Conservation (phyloP, 805 yeast species). For the Saccharomycopsis javanensis region DNA sequence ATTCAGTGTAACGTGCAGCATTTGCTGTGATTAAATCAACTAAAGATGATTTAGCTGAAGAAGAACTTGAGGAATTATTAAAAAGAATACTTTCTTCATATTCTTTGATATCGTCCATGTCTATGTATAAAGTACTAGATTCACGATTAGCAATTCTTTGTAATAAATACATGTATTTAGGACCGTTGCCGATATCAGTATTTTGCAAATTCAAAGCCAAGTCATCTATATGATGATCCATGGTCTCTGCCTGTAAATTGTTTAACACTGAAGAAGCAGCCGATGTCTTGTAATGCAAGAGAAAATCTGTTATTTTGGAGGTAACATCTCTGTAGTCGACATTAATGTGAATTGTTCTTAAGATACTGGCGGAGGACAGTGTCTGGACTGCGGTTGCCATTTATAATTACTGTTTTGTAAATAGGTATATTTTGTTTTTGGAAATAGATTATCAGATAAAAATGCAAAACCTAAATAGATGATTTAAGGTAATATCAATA, state of each 20-base stretch:
- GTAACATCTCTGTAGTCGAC: slow-evolving; percentile 64
- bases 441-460: no score
- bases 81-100: slow-evolving; percentile 45
- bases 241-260: not conserved
- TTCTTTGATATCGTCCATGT: slow-evolving; percentile 71
- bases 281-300: slow-evolving; percentile 50
- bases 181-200: slow-evolving; percentile 32
- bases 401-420: not conserved
- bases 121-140: slow-evolving; percentile 53
- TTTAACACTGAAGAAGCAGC: not conserved
- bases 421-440: not conserved
- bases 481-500: no score
- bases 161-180: slow-evolving; percentile 66
- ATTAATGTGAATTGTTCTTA: slow-evolving; percentile 60
- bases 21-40: slow-evolving; percentile 58
- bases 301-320: slow-evolving; percentile 51
- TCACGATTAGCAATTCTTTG: slow-evolving; percentile 84
- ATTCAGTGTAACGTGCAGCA: slow-evolving; percentile 68
- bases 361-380: slow-evolving; percentile 23
- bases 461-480: no score
- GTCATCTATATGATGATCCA: slow-evolving; percentile 24
- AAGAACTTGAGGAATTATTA: slow-evolving; percentile 25
- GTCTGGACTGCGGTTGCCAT: slow-evolving; percentile 11
- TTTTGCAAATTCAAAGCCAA: slow-evolving; percentile 20
- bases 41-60: slow-evolving; percentile 28